Evolutionary conservation across 2,329 filamentous ascomycete genomes (phyloP).

Genomic region (Calonectria honghensis): DNA sequence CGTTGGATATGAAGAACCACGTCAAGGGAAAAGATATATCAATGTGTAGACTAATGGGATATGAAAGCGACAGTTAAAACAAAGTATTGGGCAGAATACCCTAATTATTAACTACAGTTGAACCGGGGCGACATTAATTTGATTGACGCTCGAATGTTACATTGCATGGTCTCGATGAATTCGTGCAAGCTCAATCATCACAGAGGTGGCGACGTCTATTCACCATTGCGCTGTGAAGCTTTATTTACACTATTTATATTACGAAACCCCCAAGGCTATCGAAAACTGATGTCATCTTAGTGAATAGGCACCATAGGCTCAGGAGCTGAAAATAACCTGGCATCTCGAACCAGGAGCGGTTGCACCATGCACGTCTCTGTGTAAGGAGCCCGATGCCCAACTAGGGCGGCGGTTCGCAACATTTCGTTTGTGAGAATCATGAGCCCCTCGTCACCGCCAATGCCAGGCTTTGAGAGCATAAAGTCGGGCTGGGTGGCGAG

Average conservation of each 20-base stretch:
- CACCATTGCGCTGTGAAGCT: not conserved
- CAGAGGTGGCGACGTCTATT: not conserved
- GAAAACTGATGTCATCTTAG: not conserved
- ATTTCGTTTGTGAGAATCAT: constrained; percentile 16
- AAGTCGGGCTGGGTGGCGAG: constrained; percentile 10
- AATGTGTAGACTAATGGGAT: constrained; percentile 40
- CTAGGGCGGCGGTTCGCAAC: not conserved
- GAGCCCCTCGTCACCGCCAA: constrained; percentile 5
- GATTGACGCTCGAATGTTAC: not conserved
- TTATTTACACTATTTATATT: not conserved
- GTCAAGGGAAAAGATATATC: constrained; percentile 31
- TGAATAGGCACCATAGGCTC: not conserved
- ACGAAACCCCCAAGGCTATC: not conserved
- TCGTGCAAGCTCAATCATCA: too few relatives aligned
- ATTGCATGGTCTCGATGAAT: not conserved
- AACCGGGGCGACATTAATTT: not conserved
- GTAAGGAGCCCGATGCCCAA: not conserved
- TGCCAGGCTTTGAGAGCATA: not conserved
- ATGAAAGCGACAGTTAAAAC: constrained; percentile 33
- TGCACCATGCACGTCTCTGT: not conserved
- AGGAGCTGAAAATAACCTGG: not conserved
- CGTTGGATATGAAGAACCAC: constrained; percentile 35
- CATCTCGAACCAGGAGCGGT: not conserved
- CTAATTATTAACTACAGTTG: constrained; percentile 7
- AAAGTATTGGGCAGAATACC: constrained; percentile 8